Base-by-base conservation (phyloP, 2,329 filamentous ascomycete species). In the Torrubiella hemipterigena region DNA sequence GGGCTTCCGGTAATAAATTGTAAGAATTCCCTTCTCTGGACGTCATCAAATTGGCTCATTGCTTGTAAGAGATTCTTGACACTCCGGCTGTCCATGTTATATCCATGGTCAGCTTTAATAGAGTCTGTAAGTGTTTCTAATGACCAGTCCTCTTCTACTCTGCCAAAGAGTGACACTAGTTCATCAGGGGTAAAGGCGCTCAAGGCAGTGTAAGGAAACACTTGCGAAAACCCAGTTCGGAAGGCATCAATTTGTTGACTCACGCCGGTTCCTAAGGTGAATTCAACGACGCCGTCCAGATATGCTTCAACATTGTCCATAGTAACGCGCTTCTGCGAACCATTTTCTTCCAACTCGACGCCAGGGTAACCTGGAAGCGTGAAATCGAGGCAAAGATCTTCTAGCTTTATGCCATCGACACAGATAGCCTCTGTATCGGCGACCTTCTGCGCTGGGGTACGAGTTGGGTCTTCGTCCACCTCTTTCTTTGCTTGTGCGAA, bases 1-100 rank as follows among this genome's bases (percentile, higher is more conserved):
- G 91, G 91, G 52, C 91, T 98, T 43, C 91, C 91, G 33, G 91
- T 96, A 18, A 93, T 91, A 55, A 98, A 98, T 50, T 98, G 91
- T 43, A 98, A 63, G 59, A 98, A 98, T 48, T 95, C 86, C 26
- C 91, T 80, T 37, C 87, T 81, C 51, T 93, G 74, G 27, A 75
- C 57, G 3, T 69, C 58, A 7, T 70, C 71, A 32, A 95, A 69
- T 50, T 93, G 81, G 52, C 86, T 95, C 91, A 98, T 96, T 8
- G 80, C 80, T 47, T 95, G 86, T 13, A 98, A 67, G 42, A 98
- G 55, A 47, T 98, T 96, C 47, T 80, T 85, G 29, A 98, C 86
- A 48, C 82, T 95, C 61, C 80, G 83, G 65, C 89, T 96, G 52
- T 98, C 91, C 73, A 98, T 91, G 46, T 96, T 98, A 64, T 84